Conservation (phyloP, 2,329 filamentous ascomycete genomes). For the Alternaria triticimaculans region DNA sequence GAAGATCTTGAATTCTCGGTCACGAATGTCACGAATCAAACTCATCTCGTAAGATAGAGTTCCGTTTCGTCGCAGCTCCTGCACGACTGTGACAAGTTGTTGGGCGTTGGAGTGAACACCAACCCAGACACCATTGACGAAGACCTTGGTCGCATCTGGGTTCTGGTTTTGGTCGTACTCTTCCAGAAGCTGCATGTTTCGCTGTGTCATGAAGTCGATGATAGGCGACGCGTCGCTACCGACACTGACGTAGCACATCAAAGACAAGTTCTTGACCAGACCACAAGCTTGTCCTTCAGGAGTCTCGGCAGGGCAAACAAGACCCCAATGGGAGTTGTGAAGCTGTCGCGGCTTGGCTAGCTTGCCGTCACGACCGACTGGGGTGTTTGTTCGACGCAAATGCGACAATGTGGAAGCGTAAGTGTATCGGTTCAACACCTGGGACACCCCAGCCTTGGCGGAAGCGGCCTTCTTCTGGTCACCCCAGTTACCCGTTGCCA, state of each 20-base stretch:
- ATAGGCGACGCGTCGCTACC: slow-evolving; percentile 90
- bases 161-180: slow-evolving; percentile 75
- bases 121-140: slow-evolving; percentile 98
- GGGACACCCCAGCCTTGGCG: slow-evolving; percentile 94
- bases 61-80: slow-evolving; percentile 78
- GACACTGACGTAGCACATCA: slow-evolving; percentile 98
- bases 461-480: slow-evolving; percentile 98
- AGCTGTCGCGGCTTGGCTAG: slow-evolving; percentile 97
- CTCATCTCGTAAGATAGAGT: slow-evolving; percentile 92
- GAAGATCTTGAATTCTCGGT: slow-evolving; percentile 98
- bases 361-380: slow-evolving; percentile 96
- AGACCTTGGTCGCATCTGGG: slow-evolving; percentile 95
- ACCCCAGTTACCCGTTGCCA: slow-evolving; percentile 98
- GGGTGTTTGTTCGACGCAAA: slow-evolving; percentile 95
- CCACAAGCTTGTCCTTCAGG: slow-evolving; percentile 98
- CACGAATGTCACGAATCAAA: slow-evolving; percentile 92
- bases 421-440: slow-evolving; percentile 97
- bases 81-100: slow-evolving; percentile 79
- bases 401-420: slow-evolving; percentile 97
- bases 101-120: slow-evolving; percentile 91
- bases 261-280: slow-evolving; percentile 93
- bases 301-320: slow-evolving; percentile 96
- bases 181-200: slow-evolving; percentile 95
- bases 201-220: slow-evolving; percentile 92
- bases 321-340: slow-evolving; percentile 98